Percentiles rank a stretch among this genome's conserved stretches.
These are phyloP conservation scores for Venturia pyrina DNA, from an alignment of 2,329 filamentous ascomycete genomes.

Conservation along the genomic window DNA sequence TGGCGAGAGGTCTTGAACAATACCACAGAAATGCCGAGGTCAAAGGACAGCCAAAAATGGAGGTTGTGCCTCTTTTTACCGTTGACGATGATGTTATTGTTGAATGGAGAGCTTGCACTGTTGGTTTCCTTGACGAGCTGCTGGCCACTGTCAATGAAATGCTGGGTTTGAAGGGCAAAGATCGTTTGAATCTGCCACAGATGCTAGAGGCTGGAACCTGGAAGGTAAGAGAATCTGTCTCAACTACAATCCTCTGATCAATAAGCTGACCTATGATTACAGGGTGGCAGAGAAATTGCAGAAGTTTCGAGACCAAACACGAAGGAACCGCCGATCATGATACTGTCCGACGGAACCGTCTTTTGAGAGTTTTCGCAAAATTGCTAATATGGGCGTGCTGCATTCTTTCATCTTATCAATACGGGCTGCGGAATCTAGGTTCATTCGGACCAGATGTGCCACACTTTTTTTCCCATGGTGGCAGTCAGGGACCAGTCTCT, in stretches of 20 bases:
- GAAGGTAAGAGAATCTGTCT: slow-evolving; percentile 58
- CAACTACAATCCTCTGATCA: slow-evolving; percentile 14
- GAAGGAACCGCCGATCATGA: slow-evolving; percentile 91
- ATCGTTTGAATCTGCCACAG: slow-evolving; percentile 69
- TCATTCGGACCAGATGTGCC: background rate
- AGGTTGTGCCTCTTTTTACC: slow-evolving; percentile 64
- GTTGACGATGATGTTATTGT: slow-evolving; percentile 69
- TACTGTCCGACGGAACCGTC: slow-evolving; percentile 90
- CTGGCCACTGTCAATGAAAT: slow-evolving; percentile 57
- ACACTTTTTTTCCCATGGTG: background rate
- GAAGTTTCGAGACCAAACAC: slow-evolving; percentile 94
- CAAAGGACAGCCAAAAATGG: slow-evolving; percentile 60
- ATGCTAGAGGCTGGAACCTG: slow-evolving; percentile 93
- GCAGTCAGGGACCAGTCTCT: background rate
- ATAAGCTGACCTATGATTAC: slow-evolving; percentile 23
- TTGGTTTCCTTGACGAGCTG: slow-evolving; percentile 64
- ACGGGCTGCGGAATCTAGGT: background rate
- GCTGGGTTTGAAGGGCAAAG: slow-evolving; percentile 57
- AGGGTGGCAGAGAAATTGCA: slow-evolving; percentile 90
- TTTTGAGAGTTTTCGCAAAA: slow-evolving; percentile 48
- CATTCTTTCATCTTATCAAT: background rate
- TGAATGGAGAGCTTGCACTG: slow-evolving; percentile 67
- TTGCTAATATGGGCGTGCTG: background rate
- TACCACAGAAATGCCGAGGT: slow-evolving; percentile 62
- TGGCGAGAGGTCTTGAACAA: slow-evolving; percentile 58